Base-by-base conservation (phyloP, 2,329 filamentous ascomycete genomes). In the Emergomyces pasteurianus region DNA sequence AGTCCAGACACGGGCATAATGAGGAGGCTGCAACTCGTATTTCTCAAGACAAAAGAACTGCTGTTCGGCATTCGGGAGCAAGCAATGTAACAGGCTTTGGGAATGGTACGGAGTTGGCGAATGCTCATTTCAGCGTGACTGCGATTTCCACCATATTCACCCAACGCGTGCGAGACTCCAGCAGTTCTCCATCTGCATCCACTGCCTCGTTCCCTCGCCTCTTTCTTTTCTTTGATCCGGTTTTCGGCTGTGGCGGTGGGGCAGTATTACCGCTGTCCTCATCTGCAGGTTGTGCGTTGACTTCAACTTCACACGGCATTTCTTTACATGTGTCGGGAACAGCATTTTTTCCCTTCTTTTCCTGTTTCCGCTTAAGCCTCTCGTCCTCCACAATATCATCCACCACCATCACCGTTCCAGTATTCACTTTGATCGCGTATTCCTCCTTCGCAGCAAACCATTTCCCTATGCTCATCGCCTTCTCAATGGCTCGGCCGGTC, bases 401-500 rank as follows among this genome's bases (percentile, higher is more conserved):
- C 60, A 86, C 78, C 52, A 82, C 81, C 60, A 78, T 72, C 54
- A 83, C 79, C 69, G 74, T 83, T 31, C 82, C 83, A 63, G 82
- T 83, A 67, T 76, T 77, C 46, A 86, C 72, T 55, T 72, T 73
- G 3, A 85, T 81, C 7, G 66, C 68, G 68, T 78, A 85, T 59
- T 77, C 75, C 49, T 72, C 75, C 64, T 81, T 76, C 60, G 79
- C 76, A 68, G 81, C 78, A 65, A 86, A 86, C 77, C 78, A 83
- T 57, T 79, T 69, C 1, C 77, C 83, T 28, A 86, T 66, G 47
- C 77, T 76, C 70, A 86, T 68, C 16, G 80, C 82, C 68, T 81
- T 79, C 61, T 79, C 74, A 64, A 86, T 84, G 43, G 83, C 83
- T 58, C 80, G 77, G 5, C 83, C 83, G 10, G 81, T 83, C 5